Conservation (phyloP, 805 yeast species). For the Candida yuanshanica region DNA sequence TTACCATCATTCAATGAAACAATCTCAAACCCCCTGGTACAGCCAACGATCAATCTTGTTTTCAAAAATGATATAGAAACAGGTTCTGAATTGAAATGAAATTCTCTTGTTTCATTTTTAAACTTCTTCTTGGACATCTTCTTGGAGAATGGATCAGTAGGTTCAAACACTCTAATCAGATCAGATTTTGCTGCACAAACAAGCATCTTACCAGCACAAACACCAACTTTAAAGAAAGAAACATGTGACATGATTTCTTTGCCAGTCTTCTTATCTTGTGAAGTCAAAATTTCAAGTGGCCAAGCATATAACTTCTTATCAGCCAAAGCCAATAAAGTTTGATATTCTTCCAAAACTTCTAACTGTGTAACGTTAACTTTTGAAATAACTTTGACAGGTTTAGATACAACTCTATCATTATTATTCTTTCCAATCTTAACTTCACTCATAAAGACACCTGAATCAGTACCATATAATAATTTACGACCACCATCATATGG, state of each 20-base stretch:
- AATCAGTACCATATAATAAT: slow-evolving; percentile 83
- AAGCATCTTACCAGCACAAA: slow-evolving; percentile 81
- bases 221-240: slow-evolving; percentile 86
- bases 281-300: slow-evolving; percentile 60
- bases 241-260: slow-evolving; percentile 85
- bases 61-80: slow-evolving; percentile 87
- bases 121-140: slow-evolving; percentile 64
- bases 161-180: slow-evolving; percentile 81
- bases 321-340: slow-evolving; percentile 69
- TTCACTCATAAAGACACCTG: slow-evolving; percentile 83
- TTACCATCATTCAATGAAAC: slow-evolving; percentile 79
- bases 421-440: slow-evolving; percentile 40
- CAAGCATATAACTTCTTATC: slow-evolving; percentile 79
- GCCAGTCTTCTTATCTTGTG: slow-evolving; percentile 52
- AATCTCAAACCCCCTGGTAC: slow-evolving; percentile 94
- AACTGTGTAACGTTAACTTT: slow-evolving; percentile 79
- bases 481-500: slow-evolving; percentile 95
- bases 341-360: slow-evolving; percentile 88
- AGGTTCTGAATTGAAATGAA: slow-evolving; percentile 82
- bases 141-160: slow-evolving; percentile 65
- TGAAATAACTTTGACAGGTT: slow-evolving; percentile 70
- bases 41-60: slow-evolving; percentile 87
- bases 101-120: slow-evolving; percentile 65
- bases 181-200: slow-evolving; percentile 88
- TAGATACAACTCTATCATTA: slow-evolving; percentile 51